phyloP scores from a whole-genome alignment of 2,329 filamentous ascomycete genomes.

The Colletotrichum coccodes region DNA sequence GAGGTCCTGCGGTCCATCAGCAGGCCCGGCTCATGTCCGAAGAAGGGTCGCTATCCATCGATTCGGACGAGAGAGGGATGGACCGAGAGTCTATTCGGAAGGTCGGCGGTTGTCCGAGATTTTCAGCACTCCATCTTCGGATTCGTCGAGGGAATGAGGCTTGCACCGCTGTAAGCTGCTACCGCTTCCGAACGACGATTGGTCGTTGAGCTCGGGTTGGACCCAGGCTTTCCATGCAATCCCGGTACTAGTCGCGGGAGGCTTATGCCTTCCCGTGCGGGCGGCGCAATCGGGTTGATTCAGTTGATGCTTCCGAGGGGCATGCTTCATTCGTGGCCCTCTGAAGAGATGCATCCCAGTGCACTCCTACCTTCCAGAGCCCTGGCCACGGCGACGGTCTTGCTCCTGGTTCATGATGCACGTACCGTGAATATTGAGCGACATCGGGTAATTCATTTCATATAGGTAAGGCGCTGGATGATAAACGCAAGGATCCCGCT shows the following conservation, averaged over 20 bases:
- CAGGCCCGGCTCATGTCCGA: conserved; percentile 1
- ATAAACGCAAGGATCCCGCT: not conserved
- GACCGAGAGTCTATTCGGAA: not conserved
- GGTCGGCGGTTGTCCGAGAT: conserved; percentile 19
- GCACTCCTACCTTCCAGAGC: conserved; percentile 18
- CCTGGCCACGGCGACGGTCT: not conserved
- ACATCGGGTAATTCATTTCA: not conserved
- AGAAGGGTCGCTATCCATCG: not conserved
- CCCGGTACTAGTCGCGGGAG: not conserved
- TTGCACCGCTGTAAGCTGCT: not conserved
- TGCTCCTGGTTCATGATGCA: not conserved
- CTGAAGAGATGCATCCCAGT: not conserved
- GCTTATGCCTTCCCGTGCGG: not conserved
- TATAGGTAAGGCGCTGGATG: not conserved
- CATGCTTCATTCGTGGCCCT: not conserved
- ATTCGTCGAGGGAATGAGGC: not conserved
- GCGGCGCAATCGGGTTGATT: not conserved
- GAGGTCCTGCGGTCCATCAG: not conserved
- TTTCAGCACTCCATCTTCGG: conserved; percentile 4
- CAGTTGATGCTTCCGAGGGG: not conserved
- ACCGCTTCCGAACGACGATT: not conserved
- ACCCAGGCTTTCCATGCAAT: not conserved
- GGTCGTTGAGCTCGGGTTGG: not conserved
- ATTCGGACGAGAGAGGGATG: not conserved
- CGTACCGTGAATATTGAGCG: not conserved